Conservation (phyloP, 1,284 basidiomycete genomes). For the Sanghuangporus baumii region DNA sequence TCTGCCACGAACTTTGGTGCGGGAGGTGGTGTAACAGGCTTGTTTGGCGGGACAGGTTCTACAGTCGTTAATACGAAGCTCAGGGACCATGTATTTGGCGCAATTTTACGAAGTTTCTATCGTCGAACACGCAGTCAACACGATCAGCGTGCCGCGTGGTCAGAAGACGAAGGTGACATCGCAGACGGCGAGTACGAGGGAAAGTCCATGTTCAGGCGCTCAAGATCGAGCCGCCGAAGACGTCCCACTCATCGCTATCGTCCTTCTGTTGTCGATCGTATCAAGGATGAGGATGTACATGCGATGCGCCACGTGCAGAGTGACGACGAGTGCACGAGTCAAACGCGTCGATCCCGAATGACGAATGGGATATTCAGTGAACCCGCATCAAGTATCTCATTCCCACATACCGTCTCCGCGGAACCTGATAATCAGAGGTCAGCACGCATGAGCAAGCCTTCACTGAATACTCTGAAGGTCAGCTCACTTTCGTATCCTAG, state of each 20-base stretch:
- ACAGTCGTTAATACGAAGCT: slow-evolving; percentile 89
- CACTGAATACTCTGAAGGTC: slow-evolving; percentile 34
- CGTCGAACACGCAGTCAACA: slow-evolving; percentile 43
- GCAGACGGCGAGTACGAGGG: slow-evolving; percentile 41
- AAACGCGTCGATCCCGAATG: slow-evolving; percentile 27
- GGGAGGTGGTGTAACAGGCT: slow-evolving; percentile 26
- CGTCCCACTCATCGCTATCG: slow-evolving; percentile 29
- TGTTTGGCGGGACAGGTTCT: slow-evolving; percentile 84
- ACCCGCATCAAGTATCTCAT: slow-evolving; percentile 28
- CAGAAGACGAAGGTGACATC: slow-evolving; percentile 40
- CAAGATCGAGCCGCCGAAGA: slow-evolving; percentile 31
- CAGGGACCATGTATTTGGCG: slow-evolving; percentile 90
- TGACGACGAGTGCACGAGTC: slow-evolving; percentile 38
- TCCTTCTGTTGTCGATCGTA: slow-evolving; percentile 34
- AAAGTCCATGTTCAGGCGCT: slow-evolving; percentile 22
- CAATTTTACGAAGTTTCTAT: slow-evolving; percentile 69
- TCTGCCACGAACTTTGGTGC: slow-evolving; percentile 15
- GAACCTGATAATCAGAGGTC: slow-evolving; percentile 21
- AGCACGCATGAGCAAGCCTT: slow-evolving; percentile 11
- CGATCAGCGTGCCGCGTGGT: slow-evolving; percentile 23
- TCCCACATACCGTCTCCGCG: slow-evolving; percentile 21
- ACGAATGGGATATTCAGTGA: slow-evolving; percentile 25
- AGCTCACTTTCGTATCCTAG: slow-evolving; percentile 45
- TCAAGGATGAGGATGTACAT: slow-evolving; percentile 25
- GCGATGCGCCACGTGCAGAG: slow-evolving; percentile 58